A percentile compares a stretch with the other conserved stretches of the same genome.
Conservation (phyloP, 2,329 filamentous ascomycete species). For the Diaporthe ilicicola region DNA sequence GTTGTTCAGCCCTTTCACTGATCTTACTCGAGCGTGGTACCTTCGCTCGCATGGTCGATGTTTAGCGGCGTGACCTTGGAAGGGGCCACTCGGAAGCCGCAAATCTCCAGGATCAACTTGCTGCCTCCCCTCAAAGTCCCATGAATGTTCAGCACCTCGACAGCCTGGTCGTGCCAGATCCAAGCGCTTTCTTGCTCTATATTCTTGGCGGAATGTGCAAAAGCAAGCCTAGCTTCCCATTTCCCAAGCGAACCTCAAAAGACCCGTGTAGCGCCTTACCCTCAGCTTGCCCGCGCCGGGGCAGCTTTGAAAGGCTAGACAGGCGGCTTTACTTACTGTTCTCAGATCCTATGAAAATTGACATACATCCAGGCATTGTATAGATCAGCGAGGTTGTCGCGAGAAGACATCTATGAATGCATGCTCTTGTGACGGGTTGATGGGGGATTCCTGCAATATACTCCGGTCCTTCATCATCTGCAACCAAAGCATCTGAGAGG, state of each 20-base stretch:
- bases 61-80: background rate
- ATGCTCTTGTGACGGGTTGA: background rate
- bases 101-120: too few relatives aligned
- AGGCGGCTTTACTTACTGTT: too few relatives aligned
- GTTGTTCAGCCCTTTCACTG: background rate
- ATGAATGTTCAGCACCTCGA: background rate
- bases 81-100: background rate
- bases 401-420: background rate
- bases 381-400: background rate
- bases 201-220: background rate
- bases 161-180: too few relatives aligned
- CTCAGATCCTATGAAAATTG: background rate
- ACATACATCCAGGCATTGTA: background rate
- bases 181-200: background rate
- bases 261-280: background rate
- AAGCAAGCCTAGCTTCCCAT: background rate
- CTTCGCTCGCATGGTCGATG: too few relatives aligned
- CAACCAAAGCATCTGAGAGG: background rate
- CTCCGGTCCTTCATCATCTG: background rate
- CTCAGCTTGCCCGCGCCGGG: too few relatives aligned
- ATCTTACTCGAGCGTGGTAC: background rate
- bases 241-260: background rate
- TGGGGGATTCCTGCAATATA: too few relatives aligned
- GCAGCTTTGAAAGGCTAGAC: background rate
- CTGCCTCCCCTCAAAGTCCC: background rate